Base-by-base conservation (phyloP, 208 protist species). In the Trypanosoma boissoni region DNA sequence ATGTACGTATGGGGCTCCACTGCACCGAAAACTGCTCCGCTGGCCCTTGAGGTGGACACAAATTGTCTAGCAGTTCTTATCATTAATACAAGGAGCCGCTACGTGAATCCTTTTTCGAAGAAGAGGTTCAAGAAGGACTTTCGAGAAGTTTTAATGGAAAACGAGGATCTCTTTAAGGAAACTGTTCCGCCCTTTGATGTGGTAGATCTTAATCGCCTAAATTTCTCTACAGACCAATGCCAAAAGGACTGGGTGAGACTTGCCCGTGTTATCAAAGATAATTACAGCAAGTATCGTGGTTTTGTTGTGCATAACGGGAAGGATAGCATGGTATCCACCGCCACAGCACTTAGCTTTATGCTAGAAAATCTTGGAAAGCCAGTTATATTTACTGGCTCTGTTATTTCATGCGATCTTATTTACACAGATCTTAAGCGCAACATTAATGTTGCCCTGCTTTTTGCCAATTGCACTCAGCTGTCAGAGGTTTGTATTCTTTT, bases 271-370 rank as follows among this genome's bases (percentile, higher is more conserved):
- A 92, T 97, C 27, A 55, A 80, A 41, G 50, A 68, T 14, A 57
- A 95, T 36, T 98, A 97, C 63, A 49, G 92, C 46, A 23, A 76
- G 12, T 99, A 98, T 78, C 80, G 97, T 68, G 97, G 96, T n/a
- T 99, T 99, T 74, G 97, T 99, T 36, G 79, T 99, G 21, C 58
- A 98, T 29, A 95, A 97, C 45, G 96, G 97, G 14, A 98, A 91
- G 1, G 97, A 98, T 78, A 98, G 91, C 26, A 97, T 99, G 91
- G 77, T 93, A 14, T 88, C 92, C 58, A 98, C 96, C 20, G 87
- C 97, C 6, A 92, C 80, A 37, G 97, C 96, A 21, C 71, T 99
- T 21, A 96, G 92, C 53, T 99, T 99, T 70, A 91, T 99, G 63
- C 80, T 99, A 0, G 88, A 98, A 53, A 98, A 99, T 73, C 72